Conservation (phyloP, 2,329 filamentous ascomycete genomes). For the Sclerotiophoma versabilis region DNA sequence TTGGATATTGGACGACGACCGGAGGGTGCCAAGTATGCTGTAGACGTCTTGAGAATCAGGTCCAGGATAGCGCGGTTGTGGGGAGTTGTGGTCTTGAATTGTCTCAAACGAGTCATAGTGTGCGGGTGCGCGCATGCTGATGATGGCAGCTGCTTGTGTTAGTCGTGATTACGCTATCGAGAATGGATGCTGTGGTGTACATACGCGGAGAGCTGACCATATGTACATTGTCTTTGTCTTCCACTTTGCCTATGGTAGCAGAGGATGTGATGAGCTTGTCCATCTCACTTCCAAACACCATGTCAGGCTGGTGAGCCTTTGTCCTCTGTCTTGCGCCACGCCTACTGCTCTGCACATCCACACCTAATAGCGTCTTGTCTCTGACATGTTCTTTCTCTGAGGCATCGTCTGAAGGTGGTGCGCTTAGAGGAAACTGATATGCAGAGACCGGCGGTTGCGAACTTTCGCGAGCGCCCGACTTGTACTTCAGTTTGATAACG, state of each 20-base stretch:
- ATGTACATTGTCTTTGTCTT: background rate
- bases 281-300: slow-evolving; percentile 12
- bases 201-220: slow-evolving; percentile 10
- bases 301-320: background rate
- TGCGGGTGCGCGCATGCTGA: background rate
- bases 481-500: slow-evolving; percentile 1
- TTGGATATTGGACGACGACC: background rate
- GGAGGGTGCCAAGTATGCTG: slow-evolving; percentile 10
- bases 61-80: background rate
- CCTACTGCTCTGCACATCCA: background rate
- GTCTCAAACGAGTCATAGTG: background rate
- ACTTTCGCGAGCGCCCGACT: background rate
- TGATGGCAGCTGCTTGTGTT: background rate
- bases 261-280: slow-evolving; percentile 6
- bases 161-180: background rate
- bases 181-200: background rate
- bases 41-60: slow-evolving; percentile 3
- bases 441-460: background rate
- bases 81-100: background rate
- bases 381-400: background rate
- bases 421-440: slow-evolving; percentile 1
- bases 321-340: slow-evolving; percentile 3
- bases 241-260: background rate
- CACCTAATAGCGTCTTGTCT: background rate
- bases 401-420: background rate